Conservation (phyloP, 1,284 basidiomycete species). For the Chiua sp. region DNA sequence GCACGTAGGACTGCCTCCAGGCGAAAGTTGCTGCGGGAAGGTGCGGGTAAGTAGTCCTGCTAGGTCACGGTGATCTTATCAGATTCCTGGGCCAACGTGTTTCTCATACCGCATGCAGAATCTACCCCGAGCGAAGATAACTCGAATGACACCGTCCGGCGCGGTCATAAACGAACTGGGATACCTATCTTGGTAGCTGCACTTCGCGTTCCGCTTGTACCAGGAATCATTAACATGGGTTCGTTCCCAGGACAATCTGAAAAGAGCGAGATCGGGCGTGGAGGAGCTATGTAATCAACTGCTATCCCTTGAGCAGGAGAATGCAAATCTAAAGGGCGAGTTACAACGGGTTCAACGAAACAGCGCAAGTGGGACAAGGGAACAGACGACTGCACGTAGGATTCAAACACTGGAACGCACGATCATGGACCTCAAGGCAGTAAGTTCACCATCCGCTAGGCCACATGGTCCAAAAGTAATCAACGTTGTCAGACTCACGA, state of each 20-base stretch:
- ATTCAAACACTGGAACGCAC: constrained; percentile 16
- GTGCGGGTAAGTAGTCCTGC: constrained; percentile 6
- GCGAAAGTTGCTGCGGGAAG: constrained; percentile 1
- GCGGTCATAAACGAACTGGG: background rate
- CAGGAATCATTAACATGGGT: background rate
- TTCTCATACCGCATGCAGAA: background rate
- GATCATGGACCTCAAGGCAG: constrained; percentile 10
- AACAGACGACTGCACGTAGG: background rate
- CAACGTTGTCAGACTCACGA: constrained; percentile 9
- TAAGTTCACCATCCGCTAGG: background rate
- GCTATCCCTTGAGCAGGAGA: constrained; percentile 15
- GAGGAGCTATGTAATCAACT: constrained; percentile 14
- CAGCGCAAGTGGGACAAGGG: background rate
- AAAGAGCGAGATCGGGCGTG: constrained; percentile 7
- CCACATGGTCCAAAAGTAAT: background rate
- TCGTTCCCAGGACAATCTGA: constrained; percentile 13
- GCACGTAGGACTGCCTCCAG: too few relatives aligned
- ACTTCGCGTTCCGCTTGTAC: background rate
- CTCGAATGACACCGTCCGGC: background rate
- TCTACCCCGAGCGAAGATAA: constrained; percentile 7
- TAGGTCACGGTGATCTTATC: too few relatives aligned
- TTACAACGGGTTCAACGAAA: constrained; percentile 6
- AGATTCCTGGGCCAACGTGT: too few relatives aligned
- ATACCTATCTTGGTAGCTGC: constrained; percentile 16
- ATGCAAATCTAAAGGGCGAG: constrained; percentile 10